Base-by-base conservation (phyloP, 1,139 yeast species). In the Sugiyamaella pinicola region DNA sequence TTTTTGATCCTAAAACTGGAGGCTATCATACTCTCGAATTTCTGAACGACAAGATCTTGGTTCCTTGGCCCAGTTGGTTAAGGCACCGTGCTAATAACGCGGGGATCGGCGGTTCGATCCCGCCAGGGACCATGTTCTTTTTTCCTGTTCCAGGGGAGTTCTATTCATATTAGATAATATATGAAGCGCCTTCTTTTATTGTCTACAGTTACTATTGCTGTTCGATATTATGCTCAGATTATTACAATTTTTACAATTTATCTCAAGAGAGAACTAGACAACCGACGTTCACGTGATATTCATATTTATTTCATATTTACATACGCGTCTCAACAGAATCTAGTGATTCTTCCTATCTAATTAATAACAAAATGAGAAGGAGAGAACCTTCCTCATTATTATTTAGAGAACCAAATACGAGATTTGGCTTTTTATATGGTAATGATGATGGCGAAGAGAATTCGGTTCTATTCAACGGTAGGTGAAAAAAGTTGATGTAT, bases 31-130 rank as follows among this genome's bases (percentile, higher is more conserved):
- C 13, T 18, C 7, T 26, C 17, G 15, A 24, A 15, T 15, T 19
- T 6, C 33, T 12, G n/a, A 19, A 26, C 12, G 6, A 29, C 37
- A 42, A 42, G 46, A 42, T 42, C 46, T 18, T 42, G 46, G 46
- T 42, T 42, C 46, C 46, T 42, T 42, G 46, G 46, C 46, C 46
- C 46, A 42, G 46, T 42, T 42, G 46, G 46, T 42, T 42, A 42
- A 42, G 46, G 46, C 46, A 42, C 46, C 46, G 46, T 42, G 46
- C 46, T 42, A 42, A 42, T 42, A 42, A 42, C 46, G 46, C 46
- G 46, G 46, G 46, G 46, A 42, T 42, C 46, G 46, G 46, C 46
- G 46, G 46, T 42, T 42, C 46, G 46, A 42, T 42, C 46, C 46
- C 46, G 46, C 46, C 46, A 42, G 46, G 46, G 46, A 42, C 46